Evolutionary conservation across 1,284 basidiomycete genomes (phyloP).

Genomic region (Apiotrichum gracile): DNA sequence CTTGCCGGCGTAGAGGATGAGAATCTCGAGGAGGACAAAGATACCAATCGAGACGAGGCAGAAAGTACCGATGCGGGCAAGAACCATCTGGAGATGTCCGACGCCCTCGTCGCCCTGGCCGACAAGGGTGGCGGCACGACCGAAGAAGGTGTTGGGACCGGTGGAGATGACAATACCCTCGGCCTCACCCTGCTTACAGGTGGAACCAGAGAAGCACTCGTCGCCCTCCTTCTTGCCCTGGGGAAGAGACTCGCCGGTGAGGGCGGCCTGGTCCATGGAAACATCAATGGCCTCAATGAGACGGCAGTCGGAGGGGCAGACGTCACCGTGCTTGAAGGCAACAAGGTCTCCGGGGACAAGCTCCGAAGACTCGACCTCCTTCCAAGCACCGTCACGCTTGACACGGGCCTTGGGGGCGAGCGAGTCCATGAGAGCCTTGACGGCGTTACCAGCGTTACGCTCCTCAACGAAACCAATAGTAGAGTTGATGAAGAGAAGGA

Average conservation of each 20-base stretch:
- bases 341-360: slow-evolving; percentile 93
- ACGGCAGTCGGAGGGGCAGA: slow-evolving; percentile 92
- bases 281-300: slow-evolving; percentile 91
- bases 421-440: slow-evolving; percentile 98
- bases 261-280: slow-evolving; percentile 91
- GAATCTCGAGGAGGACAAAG: slow-evolving; percentile 83
- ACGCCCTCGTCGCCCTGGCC: slow-evolving; percentile 93
- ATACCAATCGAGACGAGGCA: slow-evolving; percentile 89
- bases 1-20: slow-evolving; percentile 78
- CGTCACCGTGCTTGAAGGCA: slow-evolving; percentile 95
- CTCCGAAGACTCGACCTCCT: slow-evolving; percentile 77
- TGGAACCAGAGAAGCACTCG: slow-evolving; percentile 96
- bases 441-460: slow-evolving; percentile 91
- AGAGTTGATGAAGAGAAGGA: slow-evolving; percentile 90
- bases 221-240: slow-evolving; percentile 84
- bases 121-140: slow-evolving; percentile 89
- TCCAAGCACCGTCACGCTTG: slow-evolving; percentile 75
- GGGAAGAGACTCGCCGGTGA: slow-evolving; percentile 93
- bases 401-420: slow-evolving; percentile 94
- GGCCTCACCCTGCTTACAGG: slow-evolving; percentile 94
- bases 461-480: slow-evolving; percentile 98
- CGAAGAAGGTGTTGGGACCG: slow-evolving; percentile 92
- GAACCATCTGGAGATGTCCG: slow-evolving; percentile 96
- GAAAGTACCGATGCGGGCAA: slow-evolving; percentile 93
- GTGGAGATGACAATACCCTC: slow-evolving; percentile 96